Percentiles rank a stretch among this genome's conserved stretches.
Evolutionary conservation across 2,329 filamentous ascomycete species (phyloP).

Genomic region (Monosporascus sp.): DNA sequence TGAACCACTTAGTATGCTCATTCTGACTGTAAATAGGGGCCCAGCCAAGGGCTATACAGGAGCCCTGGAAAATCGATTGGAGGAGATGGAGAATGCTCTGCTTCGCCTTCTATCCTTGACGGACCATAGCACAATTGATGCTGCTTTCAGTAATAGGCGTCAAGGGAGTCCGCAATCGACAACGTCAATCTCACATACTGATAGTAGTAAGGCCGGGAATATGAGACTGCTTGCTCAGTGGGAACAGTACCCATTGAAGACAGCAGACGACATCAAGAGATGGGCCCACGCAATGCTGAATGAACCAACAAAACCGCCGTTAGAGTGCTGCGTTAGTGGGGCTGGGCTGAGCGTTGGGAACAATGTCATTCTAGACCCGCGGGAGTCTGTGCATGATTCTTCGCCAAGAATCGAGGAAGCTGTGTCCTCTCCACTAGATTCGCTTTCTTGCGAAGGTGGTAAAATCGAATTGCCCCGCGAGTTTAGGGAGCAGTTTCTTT

Average conservation of each 20-base stretch:
- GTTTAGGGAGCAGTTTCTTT: conserved; percentile 6
- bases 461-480: background rate
- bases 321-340: background rate
- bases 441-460: background rate
- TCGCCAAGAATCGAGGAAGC: background rate
- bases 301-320: background rate
- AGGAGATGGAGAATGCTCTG: conserved; percentile 35
- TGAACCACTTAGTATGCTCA: background rate
- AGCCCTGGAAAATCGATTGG: conserved; percentile 35
- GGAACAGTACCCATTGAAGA: conserved; percentile 2
- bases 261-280: background rate
- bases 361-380: background rate
- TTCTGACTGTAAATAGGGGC: conserved; percentile 25
- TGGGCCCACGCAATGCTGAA: background rate
- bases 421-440: background rate
- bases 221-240: conserved; percentile 1
- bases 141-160: background rate
- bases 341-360: background rate
- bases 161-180: background rate
- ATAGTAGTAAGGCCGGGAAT: background rate
- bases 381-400: background rate
- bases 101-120: conserved; percentile 30
- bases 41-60: conserved; percentile 42
- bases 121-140: conserved; percentile 13
- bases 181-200: background rate